Base-by-base conservation (phyloP, 129 eudicot species). In the Gnaphalium uliginosum region DNA sequence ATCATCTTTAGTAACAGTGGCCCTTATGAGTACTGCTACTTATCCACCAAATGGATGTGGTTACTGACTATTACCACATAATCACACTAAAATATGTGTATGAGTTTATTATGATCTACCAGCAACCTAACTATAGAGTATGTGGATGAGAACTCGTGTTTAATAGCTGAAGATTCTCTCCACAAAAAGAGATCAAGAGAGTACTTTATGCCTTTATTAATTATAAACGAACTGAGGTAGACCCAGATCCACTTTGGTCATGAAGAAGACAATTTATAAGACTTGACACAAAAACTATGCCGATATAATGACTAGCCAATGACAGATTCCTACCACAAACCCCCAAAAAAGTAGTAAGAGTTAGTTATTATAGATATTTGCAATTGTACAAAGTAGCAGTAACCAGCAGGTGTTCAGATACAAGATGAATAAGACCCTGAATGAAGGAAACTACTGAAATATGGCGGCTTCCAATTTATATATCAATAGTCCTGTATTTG, bases 11-110 rank as follows among this genome's bases (percentile, higher is more conserved):
- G 54, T 35, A 43, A 37, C 53, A 4, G 51, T 35, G 71, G 8
- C 17, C 71, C 8, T 66, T 66, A 50, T 54, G 22, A 48, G 74
- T 50, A 70, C 18, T 70, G 39, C 30, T 29, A 60, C 17, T 25
- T 60, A 25, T 60, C 35, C 6, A 60, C 30, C 32, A 60, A 60
- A 27, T 60, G 27, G 66, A 60, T 27, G 25, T 25, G 66, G 27
- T 25, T 25, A 26, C 39, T 26, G 39, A 62, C 6, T 26, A 62
- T 19, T 19, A 53, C 58, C 22, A 53, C n/a, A 53, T 3, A 53
- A 53, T 53, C 67, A 62, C 67, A 21, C 32, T 22, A 7, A 59
- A 23, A 59, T 24, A 23, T 23, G 64, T 22, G 64, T 58, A 23
- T 8, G 65, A 53, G 58, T 53, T 53, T 53, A 19, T 18, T 53